These are phyloP conservation scores for Pythium vanterpoolii DNA, from an alignment of 352 stramenopile species.

Conservation along the genomic window DNA sequence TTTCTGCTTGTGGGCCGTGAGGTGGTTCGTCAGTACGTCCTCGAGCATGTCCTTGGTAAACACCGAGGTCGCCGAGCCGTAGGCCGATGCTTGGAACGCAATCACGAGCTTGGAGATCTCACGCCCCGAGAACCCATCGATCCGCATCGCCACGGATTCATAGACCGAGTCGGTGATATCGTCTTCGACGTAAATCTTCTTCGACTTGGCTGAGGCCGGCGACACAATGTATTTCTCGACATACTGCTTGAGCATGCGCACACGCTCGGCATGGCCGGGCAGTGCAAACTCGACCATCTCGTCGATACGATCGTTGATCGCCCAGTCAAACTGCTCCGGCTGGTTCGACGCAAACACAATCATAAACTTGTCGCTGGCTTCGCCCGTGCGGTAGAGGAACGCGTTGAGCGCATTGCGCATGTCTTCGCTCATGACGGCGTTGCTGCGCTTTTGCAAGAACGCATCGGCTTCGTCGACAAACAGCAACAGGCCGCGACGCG, in stretches of 20 bases:
- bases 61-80: conserved; percentile 92
- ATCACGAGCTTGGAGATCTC: conserved; percentile 99
- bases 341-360: conserved; percentile 99
- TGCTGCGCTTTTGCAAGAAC: conserved; percentile 97
- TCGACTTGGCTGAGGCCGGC: conserved; percentile 83
- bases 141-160: conserved; percentile 88
- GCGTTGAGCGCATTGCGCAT: conserved; percentile 99
- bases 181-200: conserved; percentile 89
- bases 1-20: conserved; percentile 92
- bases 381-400: conserved; percentile 98
- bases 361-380: conserved; percentile 99
- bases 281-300: conserved; percentile 98
- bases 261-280: conserved; percentile 91
- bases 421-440: conserved; percentile 94
- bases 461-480: conserved; percentile 99
- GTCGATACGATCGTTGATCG: conserved; percentile 99
- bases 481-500: conserved; percentile 92
- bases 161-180: conserved; percentile 92
- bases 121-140: conserved; percentile 97
- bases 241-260: conserved; percentile 98
- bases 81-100: conserved; percentile 97
- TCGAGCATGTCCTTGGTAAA: conserved; percentile 94
- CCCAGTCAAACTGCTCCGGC: conserved; percentile 98
- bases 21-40: conserved; percentile 93
- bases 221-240: conserved; percentile 96